Percentiles rank a stretch among this genome's conserved stretches.
These are phyloP conservation scores for Cercospora brassicicola DNA, from an alignment of 2,329 filamentous ascomycete genomes.

Conservation along the genomic window DNA sequence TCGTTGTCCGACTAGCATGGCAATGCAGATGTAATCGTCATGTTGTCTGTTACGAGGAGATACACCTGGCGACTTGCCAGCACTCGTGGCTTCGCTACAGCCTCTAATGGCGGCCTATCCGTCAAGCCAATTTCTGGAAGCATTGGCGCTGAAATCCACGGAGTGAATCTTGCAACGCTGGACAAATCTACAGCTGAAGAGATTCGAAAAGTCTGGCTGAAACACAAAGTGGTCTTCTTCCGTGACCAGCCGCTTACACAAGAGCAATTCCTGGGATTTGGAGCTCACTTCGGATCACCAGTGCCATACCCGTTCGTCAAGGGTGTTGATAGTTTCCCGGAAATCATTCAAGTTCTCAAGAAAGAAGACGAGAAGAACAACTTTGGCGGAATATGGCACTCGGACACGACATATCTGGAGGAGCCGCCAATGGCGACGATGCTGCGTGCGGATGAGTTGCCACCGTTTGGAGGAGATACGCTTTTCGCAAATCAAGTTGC, in stretches of 20 bases:
- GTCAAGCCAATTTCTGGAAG: conserved; percentile 22
- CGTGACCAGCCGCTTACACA: conserved; percentile 72
- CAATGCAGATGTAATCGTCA: background rate
- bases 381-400: conserved; percentile 32
- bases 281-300: background rate
- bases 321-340: conserved; percentile 26
- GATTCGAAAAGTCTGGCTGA: conserved; percentile 68
- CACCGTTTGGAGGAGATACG: conserved; percentile 69
- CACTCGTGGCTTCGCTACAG: background rate
- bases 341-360: conserved; percentile 31
- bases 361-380: conserved; percentile 28
- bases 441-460: conserved; percentile 25
- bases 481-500: conserved; percentile 75
- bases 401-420: conserved; percentile 27
- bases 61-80: background rate
- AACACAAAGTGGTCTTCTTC: conserved; percentile 76
- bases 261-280: conserved; percentile 63
- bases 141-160: conserved; percentile 69
- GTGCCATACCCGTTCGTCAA: conserved; percentile 37
- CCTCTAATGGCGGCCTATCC: background rate
- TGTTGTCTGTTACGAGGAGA: background rate
- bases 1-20: background rate
- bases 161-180: conserved; percentile 68
- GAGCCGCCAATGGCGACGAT: conserved; percentile 30
- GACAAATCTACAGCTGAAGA: conserved; percentile 68